phyloP scores from a whole-genome alignment of 1,284 basidiomycete genomes.

The Omphalotus olearius region DNA sequence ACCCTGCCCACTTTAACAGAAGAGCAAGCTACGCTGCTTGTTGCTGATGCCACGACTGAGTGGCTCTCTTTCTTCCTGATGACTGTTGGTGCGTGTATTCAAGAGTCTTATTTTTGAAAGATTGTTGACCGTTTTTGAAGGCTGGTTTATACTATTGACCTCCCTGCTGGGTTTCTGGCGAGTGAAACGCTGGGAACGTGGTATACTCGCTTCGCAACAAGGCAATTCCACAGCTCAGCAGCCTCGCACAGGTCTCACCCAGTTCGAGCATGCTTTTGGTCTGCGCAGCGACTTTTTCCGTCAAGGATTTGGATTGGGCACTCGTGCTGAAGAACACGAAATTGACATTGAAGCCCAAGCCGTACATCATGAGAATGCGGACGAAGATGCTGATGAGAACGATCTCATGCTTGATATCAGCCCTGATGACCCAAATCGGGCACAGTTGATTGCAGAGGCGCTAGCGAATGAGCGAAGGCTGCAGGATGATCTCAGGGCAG shows the following conservation, averaged over 20 bases:
- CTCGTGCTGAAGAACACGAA: constrained; percentile 24
- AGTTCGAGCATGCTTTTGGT: constrained; percentile 44
- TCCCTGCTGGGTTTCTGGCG: constrained; percentile 89
- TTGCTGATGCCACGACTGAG: constrained; percentile 64
- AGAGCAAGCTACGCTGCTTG: constrained; percentile 34
- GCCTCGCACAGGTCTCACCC: constrained; percentile 25
- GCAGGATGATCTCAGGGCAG: constrained; percentile 55
- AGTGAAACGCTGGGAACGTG: constrained; percentile 83
- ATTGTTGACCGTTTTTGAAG: constrained; percentile 26
- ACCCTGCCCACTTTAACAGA: constrained; percentile 27
- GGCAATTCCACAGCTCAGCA: constrained; percentile 23
- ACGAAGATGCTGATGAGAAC: constrained; percentile 21
- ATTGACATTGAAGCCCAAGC: constrained; percentile 17
- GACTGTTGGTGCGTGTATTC: constrained; percentile 63
- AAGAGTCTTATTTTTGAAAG: constrained; percentile 4
- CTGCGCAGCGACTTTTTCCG: constrained; percentile 46
- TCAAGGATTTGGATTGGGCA: constrained; percentile 45
- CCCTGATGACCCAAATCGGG: constrained; percentile 40
- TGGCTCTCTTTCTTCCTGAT: constrained; percentile 94
- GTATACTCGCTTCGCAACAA: constrained; percentile 57
- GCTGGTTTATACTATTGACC: constrained; percentile 91
- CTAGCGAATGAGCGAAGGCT: constrained; percentile 52
- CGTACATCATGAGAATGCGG: constrained; percentile 19
- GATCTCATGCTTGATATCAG: constrained; percentile 41
- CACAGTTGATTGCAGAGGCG: constrained; percentile 41